Conservation (phyloP, 805 yeast genomes). For the Schwanniomyces pseudopolymorphus region DNA sequence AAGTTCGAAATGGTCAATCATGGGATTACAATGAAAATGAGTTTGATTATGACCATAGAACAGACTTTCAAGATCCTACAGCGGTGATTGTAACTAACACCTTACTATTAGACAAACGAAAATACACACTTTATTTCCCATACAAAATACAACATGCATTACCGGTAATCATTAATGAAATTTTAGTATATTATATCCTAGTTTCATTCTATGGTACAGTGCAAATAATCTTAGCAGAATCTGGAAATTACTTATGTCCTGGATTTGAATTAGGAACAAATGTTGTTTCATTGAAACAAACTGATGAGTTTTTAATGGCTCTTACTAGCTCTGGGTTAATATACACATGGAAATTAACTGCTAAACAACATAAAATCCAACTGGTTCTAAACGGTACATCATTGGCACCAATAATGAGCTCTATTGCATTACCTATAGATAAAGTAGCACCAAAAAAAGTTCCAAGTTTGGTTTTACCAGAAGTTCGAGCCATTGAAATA, state of each 20-base stretch:
- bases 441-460: conserved; percentile 1
- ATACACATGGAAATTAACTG: conserved; percentile 48
- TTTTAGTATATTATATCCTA: conserved; percentile 47
- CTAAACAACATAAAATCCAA: conserved; percentile 16
- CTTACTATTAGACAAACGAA: conserved; percentile 26
- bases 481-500: conserved; percentile 29
- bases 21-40: conserved; percentile 43
- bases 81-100: conserved; percentile 45
- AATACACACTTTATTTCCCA: conserved; percentile 42
- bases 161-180: conserved; percentile 32
- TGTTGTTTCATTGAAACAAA: conserved; percentile 37
- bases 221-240: conserved; percentile 40
- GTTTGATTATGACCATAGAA: conserved; percentile 30
- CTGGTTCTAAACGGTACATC: conserved; percentile 45
- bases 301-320: conserved; percentile 34
- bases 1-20: conserved; percentile 41
- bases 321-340: conserved; percentile 53
- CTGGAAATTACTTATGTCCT: conserved; percentile 49
- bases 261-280: conserved; percentile 52
- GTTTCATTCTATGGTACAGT: conserved; percentile 61
- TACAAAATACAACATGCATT: conserved; percentile 49
- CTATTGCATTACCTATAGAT: conserved; percentile 11
- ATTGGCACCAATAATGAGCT: conserved; percentile 52
- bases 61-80: conserved; percentile 49
- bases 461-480: conserved; percentile 11